These are phyloP conservation scores for Heliamphora pulchella DNA, from an alignment of 179 eudicot genomes.

Conservation along the genomic window DNA sequence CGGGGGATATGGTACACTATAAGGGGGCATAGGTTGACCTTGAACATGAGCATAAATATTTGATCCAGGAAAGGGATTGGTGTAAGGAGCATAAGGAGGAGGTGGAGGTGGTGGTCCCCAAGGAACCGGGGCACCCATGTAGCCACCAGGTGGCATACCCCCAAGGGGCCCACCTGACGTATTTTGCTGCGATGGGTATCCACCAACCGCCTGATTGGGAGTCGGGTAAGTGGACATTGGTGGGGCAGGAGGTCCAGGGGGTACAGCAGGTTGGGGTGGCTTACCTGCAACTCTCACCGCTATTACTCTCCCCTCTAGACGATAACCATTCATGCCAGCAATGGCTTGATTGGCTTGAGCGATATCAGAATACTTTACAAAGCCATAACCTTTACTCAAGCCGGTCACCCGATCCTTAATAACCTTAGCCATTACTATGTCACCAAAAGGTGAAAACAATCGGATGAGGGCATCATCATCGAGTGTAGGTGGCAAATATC, in stretches of 20 bases:
- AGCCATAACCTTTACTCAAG: conserved; percentile 72
- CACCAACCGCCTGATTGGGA: conserved; percentile 21
- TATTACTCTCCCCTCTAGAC: conserved; percentile 54
- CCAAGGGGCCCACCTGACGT: conserved; percentile 45
- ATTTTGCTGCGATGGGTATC: conserved; percentile 46
- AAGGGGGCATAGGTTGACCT: conserved; percentile 42
- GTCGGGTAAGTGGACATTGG: conserved; percentile 33
- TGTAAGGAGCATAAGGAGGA: conserved; percentile 43
- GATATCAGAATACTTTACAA: conserved; percentile 54
- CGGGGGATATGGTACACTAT: conserved; percentile 42
- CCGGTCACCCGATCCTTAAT: conserved; percentile 56
- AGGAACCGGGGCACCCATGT: conserved; percentile 45
- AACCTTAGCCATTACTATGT: conserved; percentile 69
- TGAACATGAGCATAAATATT: conserved; percentile 40
- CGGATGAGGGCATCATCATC: conserved; percentile 61
- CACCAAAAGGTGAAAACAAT: conserved; percentile 56
- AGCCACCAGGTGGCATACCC: conserved; percentile 41
- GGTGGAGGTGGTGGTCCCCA: conserved; percentile 56
- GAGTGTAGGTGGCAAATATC: conserved; percentile 60
- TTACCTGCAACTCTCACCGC: conserved; percentile 75
- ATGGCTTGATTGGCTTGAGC: conserved; percentile 63
- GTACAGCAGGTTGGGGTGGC: conserved; percentile 59
- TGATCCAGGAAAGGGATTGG: conserved; percentile 46
- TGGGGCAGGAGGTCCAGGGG: conserved; percentile 54
- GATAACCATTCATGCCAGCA: conserved; percentile 52